Evolutionary conservation across 129 eudicot genomes (phyloP), one percentile per base, ranked within the genome.

Genomic region (Solidago caesia): DNA sequence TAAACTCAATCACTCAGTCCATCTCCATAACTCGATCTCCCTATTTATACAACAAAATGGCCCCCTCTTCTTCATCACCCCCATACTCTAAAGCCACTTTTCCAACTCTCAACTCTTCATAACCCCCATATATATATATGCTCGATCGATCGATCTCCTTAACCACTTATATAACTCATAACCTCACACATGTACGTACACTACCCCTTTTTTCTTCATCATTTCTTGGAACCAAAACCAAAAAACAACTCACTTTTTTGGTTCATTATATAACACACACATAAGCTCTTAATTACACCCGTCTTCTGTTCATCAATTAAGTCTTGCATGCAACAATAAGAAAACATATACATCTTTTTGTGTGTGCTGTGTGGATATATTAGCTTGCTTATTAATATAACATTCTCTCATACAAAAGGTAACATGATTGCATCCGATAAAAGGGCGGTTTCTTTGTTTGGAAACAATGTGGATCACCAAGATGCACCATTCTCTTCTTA

Each of bases 401-500:
- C 25, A 44, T 5, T 65, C 6, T 60, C 41, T 61, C 25, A 43
- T 41, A 41, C 39, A 25, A 62, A 43, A 64, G 8, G 64, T 60
- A 58, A 16, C 41, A 79, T 79, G 83, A 79, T 73, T 49, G 25
- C 74, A 44, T 62, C 71, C 0, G 82, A 77, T 6, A 77, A 76
- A 72, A 53, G 74, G 67, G 21, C 21, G 21, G 81, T 79, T 70
- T 70, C 83, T 39, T 66, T 79, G 62, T 76, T 71, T 60, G 72
- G 75, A 26, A 73, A 70, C 85, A 81, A 64, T 58, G 79, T 70
- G 33, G 80, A 79, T 67, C 68, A 51, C 74, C 64, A 81, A 9
- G 89, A 85, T 14, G 78, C 80, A 12, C 86, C 95, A 2, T 83
- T 88, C 75, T 84, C 90, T 2, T 73, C 85, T 51, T 86, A 88